phyloP scores from a whole-genome alignment of 345 rosid species.

The Moringa oleifera region DNA sequence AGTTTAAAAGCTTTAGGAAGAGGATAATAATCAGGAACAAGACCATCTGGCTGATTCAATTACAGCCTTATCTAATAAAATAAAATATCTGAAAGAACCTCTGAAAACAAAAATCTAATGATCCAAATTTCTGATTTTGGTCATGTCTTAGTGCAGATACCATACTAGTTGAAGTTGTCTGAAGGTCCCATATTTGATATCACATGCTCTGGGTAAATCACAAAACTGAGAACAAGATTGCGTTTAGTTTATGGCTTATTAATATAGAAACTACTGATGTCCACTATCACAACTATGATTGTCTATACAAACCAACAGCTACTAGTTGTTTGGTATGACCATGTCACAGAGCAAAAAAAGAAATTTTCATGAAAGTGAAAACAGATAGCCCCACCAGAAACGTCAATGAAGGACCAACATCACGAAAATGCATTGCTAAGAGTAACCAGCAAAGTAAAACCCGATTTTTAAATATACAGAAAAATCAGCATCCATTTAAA shows the following conservation, averaged over 20 bases:
- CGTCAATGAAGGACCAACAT: not conserved
- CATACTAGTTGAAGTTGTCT: too few relatives aligned
- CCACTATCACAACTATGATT: not conserved
- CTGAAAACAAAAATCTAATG: too few relatives aligned
- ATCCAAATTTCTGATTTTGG: too few relatives aligned
- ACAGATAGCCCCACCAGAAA: slow-evolving; percentile 10
- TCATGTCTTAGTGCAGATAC: too few relatives aligned
- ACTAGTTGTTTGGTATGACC: too few relatives aligned
- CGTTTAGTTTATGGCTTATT: not conserved
- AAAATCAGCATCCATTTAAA: not conserved
- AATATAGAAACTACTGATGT: not conserved
- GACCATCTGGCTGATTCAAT: too few relatives aligned
- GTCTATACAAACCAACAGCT: not conserved
- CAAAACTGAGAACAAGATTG: not conserved
- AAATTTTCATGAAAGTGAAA: too few relatives aligned
- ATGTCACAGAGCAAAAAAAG: not conserved
- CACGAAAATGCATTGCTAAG: not conserved
- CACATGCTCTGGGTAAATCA: not conserved
- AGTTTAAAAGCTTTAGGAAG: too few relatives aligned
- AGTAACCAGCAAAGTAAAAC: not conserved
- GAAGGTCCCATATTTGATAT: too few relatives aligned
- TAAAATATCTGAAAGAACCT: too few relatives aligned
- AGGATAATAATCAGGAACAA: too few relatives aligned
- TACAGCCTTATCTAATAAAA: too few relatives aligned
- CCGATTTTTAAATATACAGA: not conserved